These are phyloP conservation scores for Ophiostoma triangulosporum DNA, from an alignment of 2,329 filamentous ascomycete genomes.

Conservation along the genomic window DNA sequence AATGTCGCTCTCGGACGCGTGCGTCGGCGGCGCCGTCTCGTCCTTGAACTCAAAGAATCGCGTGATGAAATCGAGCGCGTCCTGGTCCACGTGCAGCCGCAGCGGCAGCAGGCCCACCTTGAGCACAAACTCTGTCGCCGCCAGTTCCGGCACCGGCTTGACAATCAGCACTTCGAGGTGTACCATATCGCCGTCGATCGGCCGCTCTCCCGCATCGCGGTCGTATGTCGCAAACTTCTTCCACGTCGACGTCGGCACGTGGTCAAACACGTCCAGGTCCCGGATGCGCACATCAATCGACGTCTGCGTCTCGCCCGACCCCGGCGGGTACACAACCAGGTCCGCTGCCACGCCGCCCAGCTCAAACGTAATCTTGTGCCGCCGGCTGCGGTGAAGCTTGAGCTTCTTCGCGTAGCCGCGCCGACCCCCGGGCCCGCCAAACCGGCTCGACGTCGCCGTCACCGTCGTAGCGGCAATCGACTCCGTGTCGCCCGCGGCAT, in stretches of 20 bases:
- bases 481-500: conserved; percentile 76
- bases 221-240: conserved; percentile 95
- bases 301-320: conserved; percentile 68
- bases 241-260: conserved; percentile 92
- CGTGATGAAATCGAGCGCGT: conserved; percentile 91
- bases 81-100: conserved; percentile 88
- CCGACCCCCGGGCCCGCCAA: conserved; percentile 24
- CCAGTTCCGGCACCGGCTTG: conserved; percentile 68
- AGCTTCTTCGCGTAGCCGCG: conserved; percentile 36
- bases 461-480: conserved; percentile 54
- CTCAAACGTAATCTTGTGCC: conserved; percentile 93
- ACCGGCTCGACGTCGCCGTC: conserved; percentile 39
- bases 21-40: conserved; percentile 38
- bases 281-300: conserved; percentile 73
- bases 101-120: conserved; percentile 69
- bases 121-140: conserved; percentile 80
- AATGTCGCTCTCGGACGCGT: conserved; percentile 47
- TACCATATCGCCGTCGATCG: conserved; percentile 78
- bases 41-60: conserved; percentile 98
- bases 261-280: conserved; percentile 83
- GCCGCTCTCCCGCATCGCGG: conserved; percentile 70
- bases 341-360: conserved; percentile 72
- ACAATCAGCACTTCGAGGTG: conserved; percentile 82
- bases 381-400: conserved; percentile 69
- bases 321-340: conserved; percentile 64